These are phyloP conservation scores for Diaporthe longicolla DNA, from an alignment of 2,329 filamentous ascomycete species.

Conservation along the genomic window DNA sequence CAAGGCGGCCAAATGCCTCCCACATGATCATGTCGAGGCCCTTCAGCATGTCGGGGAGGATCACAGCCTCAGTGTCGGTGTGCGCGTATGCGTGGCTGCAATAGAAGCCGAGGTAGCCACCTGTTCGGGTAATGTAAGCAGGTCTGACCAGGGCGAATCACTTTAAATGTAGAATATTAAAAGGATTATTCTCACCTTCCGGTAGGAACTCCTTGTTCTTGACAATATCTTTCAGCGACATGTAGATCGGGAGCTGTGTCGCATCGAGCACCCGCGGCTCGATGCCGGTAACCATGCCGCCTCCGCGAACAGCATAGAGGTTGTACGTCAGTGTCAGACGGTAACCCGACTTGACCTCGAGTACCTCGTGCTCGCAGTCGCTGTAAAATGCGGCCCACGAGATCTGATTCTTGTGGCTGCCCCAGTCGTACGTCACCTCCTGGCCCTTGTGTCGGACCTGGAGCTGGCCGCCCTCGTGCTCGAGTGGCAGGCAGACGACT, in stretches of 20 bases:
- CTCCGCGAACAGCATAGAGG: background rate
- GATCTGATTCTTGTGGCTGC: conserved; percentile 44
- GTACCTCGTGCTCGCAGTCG: conserved; percentile 67
- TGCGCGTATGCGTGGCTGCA: conserved; percentile 65
- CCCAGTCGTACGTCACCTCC: conserved; percentile 59
- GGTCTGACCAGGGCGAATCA: background rate
- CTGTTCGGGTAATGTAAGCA: conserved; percentile 43
- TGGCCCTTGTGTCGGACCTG: conserved; percentile 57
- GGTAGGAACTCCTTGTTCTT: background rate
- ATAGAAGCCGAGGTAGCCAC: conserved; percentile 59
- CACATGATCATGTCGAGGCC: conserved; percentile 61
- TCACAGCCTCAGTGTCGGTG: conserved; percentile 47
- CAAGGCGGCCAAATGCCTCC: conserved; percentile 42
- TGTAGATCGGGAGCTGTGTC: conserved; percentile 6
- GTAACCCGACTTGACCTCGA: conserved; percentile 65
- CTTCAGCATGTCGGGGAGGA: conserved; percentile 58
- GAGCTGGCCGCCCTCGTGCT: conserved; percentile 58
- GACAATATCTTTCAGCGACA: background rate
- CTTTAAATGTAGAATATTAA: background rate
- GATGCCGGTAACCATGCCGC: background rate
- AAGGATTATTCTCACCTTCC: background rate
- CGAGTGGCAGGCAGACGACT: conserved; percentile 62
- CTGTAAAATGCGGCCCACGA: conserved; percentile 67
- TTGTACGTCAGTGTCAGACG: conserved; percentile 74
- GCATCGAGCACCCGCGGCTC: conserved; percentile 11